Conservation (phyloP, 176 grass and related monocot species). For the Echinochloa phyllopogon region DNA sequence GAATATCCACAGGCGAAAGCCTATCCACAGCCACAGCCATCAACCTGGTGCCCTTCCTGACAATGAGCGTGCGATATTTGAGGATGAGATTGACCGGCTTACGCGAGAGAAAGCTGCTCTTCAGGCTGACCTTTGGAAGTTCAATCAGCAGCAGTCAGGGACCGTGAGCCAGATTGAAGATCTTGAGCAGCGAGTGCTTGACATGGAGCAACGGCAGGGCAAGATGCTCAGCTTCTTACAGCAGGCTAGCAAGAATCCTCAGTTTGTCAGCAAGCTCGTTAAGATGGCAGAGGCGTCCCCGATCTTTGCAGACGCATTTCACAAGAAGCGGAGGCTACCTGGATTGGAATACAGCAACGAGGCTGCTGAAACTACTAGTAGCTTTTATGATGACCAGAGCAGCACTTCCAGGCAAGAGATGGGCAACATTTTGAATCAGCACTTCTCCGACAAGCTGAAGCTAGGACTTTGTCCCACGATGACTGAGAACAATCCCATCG, state of each 20-base stretch:
- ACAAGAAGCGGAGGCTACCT: conserved; percentile 85
- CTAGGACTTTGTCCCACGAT: conserved; percentile 70
- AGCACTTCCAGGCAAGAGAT: conserved; percentile 67
- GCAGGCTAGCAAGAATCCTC: conserved; percentile 68
- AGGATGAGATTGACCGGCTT: conserved; percentile 93
- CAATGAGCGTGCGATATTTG: conserved; percentile 69
- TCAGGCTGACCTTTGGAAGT: conserved; percentile 66
- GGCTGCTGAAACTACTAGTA: conserved; percentile 46
- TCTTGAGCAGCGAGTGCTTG: conserved; percentile 65
- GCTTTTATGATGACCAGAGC: conserved; percentile 83
- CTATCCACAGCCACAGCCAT: conserved; percentile 93
- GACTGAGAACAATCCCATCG: conserved; percentile 49
- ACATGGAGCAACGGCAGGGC: conserved; percentile 83
- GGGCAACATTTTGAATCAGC: conserved; percentile 55
- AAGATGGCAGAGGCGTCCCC: conserved; percentile 77
- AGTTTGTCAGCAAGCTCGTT: conserved; percentile 77
- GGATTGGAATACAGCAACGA: conserved; percentile 52
- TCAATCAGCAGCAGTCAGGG: conserved; percentile 71
- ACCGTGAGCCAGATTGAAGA: conserved; percentile 72
- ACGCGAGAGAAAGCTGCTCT: conserved; percentile 64
- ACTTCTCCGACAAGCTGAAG: conserved; percentile 90
- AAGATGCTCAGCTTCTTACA: conserved; percentile 90
- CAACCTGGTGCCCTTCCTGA: conserved; percentile 55
- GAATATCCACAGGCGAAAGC: conserved; percentile 88
- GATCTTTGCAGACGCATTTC: conserved; percentile 47